Evolutionary conservation across 2,329 filamentous ascomycete species (phyloP).

Genomic region (Alternaria sp.): DNA sequence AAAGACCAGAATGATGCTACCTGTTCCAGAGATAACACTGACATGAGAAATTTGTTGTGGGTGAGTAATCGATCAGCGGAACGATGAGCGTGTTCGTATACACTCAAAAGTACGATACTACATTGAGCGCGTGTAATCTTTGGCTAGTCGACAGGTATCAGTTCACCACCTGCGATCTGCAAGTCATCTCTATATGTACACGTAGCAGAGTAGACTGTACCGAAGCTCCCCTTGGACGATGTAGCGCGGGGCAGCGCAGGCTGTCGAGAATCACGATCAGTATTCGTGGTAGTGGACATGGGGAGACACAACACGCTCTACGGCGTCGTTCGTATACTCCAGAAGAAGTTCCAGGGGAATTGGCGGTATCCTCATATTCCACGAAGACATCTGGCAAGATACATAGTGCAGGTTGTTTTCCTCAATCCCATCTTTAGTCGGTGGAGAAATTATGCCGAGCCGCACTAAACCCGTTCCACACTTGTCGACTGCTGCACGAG

Average conservation of each 20-base stretch:
- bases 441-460: background rate
- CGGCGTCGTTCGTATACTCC: background rate
- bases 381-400: background rate
- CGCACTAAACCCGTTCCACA: background rate
- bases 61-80: background rate
- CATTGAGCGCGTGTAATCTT: background rate
- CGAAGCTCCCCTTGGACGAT: background rate
- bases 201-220: background rate
- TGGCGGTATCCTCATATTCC: background rate
- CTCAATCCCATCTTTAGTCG: background rate
- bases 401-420: background rate
- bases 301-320: background rate
- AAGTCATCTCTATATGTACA: background rate
- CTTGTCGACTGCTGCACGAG: background rate
- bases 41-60: background rate
- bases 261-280: background rate
- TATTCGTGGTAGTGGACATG: background rate
- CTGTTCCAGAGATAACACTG: background rate
- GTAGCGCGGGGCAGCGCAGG: background rate
- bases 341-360: background rate
- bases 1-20: background rate
- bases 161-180: background rate
- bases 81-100: background rate
- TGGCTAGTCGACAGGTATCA: background rate
- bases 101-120: background rate